Conservation (phyloP, 2,329 filamentous ascomycete species). For the Talaromyces sp. region DNA sequence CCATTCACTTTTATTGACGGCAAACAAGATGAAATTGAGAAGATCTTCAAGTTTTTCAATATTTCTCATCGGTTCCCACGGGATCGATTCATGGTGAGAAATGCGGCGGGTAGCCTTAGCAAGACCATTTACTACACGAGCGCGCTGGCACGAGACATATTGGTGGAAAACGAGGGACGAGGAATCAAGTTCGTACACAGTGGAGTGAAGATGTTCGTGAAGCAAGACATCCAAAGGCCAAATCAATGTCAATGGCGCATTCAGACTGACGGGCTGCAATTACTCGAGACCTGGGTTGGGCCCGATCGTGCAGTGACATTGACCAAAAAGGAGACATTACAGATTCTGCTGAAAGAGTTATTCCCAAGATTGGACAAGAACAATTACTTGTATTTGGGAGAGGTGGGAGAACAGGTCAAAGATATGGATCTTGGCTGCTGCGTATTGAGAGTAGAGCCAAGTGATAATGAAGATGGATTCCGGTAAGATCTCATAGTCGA, state of each 20-base stretch:
- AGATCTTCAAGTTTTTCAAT: conserved; percentile 79
- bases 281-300: conserved; percentile 86
- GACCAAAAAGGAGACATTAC: conserved; percentile 71
- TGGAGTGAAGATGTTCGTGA: conserved; percentile 98
- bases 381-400: conserved; percentile 69
- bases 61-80: conserved; percentile 78
- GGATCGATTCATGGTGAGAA: conserved; percentile 93
- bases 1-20: conserved; percentile 85
- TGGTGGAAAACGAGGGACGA: conserved; percentile 79
- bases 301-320: conserved; percentile 69
- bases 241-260: conserved; percentile 92
- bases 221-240: conserved; percentile 83
- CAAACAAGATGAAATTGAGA: conserved; percentile 68
- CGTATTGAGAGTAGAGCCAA: conserved; percentile 76
- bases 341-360: conserved; percentile 85
- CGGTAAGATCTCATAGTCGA: conserved; percentile 30
- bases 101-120: conserved; percentile 77
- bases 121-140: conserved; percentile 98
- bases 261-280: conserved; percentile 86
- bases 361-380: conserved; percentile 81
- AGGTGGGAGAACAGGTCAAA: conserved; percentile 78
- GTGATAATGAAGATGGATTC: conserved; percentile 56
- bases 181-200: conserved; percentile 95
- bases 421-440: conserved; percentile 87
- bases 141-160: conserved; percentile 74